Evolutionary conservation across 108 stramenopile species (phyloP), one percentile per base, ranked within the genome.

Genomic region (Pseudonitzschia multiseries): DNA sequence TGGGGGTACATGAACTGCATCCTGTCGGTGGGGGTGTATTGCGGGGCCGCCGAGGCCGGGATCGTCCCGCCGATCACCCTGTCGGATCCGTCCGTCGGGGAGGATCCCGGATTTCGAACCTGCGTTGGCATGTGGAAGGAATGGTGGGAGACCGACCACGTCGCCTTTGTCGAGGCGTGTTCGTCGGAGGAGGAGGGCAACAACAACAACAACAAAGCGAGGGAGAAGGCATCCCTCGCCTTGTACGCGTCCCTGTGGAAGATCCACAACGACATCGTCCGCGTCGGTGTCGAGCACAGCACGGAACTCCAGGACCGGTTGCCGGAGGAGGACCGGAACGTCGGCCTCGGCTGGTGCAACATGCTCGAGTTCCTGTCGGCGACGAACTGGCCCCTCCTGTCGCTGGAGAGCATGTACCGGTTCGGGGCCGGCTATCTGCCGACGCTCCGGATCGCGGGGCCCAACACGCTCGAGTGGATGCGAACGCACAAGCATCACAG

Each of bases 1-100:
- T 78, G 66, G 65, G 78, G 72, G 17, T 73, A 73, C 53, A 78
- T 78, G 72, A 78, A 78, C 60, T 68, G 59, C 20, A 8, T 31
- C 17, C 73, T 78, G 59, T 73, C 65, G 8, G 78, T 78, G 5
- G 72, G 65, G 5, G 31, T 68, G n/a, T 73, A 71, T 17, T 62
- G 71, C 33, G 78, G 78, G 20, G 68, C 68, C 15, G 57, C 52
- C 17, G 59, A 76, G 63, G 68, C 75, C 14, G 59, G 62, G 2
- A 17, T 66, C 0, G 73, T 56, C 22, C 43, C 61, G 15, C 31
- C 15, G 20, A 66, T 65, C 21, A 1, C 10, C 0, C 57, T 59
- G 24, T 26, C 22, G 29, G 73, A 74, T 52, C 29, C 6, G 21
- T 26, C 44, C n/a, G 43, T 36, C 8, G 0, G 27, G 24, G 51